A percentile compares a stretch with the other conserved stretches of the same genome.
phyloP scores from a whole-genome alignment of 129 eudicot genomes.

The Glebionis coronaria region DNA sequence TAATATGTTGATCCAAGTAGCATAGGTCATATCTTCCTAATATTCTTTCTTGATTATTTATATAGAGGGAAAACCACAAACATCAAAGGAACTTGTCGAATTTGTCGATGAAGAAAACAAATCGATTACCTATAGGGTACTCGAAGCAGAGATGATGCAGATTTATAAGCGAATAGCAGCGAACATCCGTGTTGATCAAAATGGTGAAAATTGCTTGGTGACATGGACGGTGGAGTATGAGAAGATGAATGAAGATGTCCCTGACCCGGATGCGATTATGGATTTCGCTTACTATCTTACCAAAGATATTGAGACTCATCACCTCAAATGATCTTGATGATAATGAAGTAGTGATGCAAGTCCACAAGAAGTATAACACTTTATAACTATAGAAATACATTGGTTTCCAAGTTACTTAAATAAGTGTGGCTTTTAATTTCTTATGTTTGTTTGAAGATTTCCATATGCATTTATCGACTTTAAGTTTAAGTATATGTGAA shows the following conservation, averaged over 20 bases:
- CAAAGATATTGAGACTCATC: not conserved
- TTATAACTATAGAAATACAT: too few relatives aligned
- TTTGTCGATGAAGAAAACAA: conserved; percentile 14
- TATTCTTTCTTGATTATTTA: too few relatives aligned
- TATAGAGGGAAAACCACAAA: conserved; percentile 10
- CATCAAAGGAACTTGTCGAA: conserved; percentile 1
- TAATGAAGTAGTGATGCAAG: too few relatives aligned
- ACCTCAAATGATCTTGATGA: not conserved
- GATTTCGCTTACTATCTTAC: not conserved
- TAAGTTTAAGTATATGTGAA: too few relatives aligned
- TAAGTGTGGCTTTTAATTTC: too few relatives aligned
- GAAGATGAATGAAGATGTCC: conserved; percentile 21
- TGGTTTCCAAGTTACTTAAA: too few relatives aligned
- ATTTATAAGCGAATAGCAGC: not conserved
- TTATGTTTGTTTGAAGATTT: too few relatives aligned
- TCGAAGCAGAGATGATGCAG: conserved; percentile 11
- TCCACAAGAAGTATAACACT: too few relatives aligned
- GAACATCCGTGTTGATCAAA: not conserved
- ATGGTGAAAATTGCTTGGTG: conserved; percentile 19
- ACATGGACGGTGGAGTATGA: conserved; percentile 26
- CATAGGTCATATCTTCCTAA: too few relatives aligned
- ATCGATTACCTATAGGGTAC: not conserved
- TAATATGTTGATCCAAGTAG: too few relatives aligned
- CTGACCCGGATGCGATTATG: conserved; percentile 14
- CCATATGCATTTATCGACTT: too few relatives aligned